Conservation (phyloP, 2,329 filamentous ascomycete genomes). For the Pseudocercospora fijiensis region DNA sequence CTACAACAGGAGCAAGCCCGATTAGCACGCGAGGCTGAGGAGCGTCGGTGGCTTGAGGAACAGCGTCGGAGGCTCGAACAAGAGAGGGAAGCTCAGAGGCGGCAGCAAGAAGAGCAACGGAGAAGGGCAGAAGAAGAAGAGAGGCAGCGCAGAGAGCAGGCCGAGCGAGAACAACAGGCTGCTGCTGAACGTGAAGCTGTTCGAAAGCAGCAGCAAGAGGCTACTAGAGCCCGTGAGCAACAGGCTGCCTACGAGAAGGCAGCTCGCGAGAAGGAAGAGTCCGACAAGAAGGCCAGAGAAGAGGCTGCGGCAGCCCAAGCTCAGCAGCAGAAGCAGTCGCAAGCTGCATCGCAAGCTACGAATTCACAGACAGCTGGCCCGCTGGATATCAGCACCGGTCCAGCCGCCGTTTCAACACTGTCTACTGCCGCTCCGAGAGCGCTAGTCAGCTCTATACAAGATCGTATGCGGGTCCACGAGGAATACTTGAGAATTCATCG, state of each 20-base stretch:
- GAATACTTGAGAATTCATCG: slow-evolving; percentile 20
- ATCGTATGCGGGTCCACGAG: slow-evolving; percentile 17
- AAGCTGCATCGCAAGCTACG: slow-evolving; percentile 1
- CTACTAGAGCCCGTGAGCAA: slow-evolving; percentile 1
- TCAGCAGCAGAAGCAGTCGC: slow-evolving; percentile 10
- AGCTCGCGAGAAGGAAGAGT: slow-evolving; percentile 9
- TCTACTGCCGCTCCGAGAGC: slow-evolving; percentile 2
- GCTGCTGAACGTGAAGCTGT: slow-evolving; percentile 5
- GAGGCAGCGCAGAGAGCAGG: slow-evolving; percentile 9
- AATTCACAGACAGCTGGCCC: neutral
- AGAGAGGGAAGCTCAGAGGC: slow-evolving; percentile 8
- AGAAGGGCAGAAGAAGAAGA: slow-evolving; percentile 16
- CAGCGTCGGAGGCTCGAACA: slow-evolving; percentile 19
- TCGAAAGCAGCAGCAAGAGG: slow-evolving; percentile 10
- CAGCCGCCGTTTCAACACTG: neutral
- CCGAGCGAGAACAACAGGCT: slow-evolving; percentile 12
- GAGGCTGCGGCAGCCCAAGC: slow-evolving; percentile 16
- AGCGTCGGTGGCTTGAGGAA: slow-evolving; percentile 16
- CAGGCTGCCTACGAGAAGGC: slow-evolving; percentile 7
- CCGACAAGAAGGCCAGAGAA: slow-evolving; percentile 8
- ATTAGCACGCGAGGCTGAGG: slow-evolving; percentile 18
- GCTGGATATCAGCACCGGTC: slow-evolving; percentile 2
- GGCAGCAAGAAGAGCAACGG: slow-evolving; percentile 14
- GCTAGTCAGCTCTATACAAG: slow-evolving; percentile 9
- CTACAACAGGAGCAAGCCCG: slow-evolving; percentile 20